A percentile compares a stretch with the other conserved stretches of the same genome.
These are phyloP conservation scores for Leishmania aethiopica DNA, from an alignment of 208 protist species.

Conservation along the genomic window DNA sequence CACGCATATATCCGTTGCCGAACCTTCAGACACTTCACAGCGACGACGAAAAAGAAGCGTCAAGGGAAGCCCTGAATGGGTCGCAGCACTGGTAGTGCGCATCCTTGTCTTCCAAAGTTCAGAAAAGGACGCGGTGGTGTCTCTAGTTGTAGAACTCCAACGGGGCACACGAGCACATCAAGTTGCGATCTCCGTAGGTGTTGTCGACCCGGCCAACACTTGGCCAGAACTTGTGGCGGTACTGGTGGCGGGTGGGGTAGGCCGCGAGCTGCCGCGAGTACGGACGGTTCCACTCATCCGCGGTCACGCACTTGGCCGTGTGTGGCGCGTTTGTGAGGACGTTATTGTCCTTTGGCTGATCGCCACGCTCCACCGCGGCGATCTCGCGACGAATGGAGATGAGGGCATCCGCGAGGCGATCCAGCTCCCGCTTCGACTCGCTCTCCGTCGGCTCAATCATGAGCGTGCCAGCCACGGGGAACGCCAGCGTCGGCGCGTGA, in stretches of 20 bases:
- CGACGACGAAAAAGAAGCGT: too few species aligned
- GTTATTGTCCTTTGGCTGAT: constrained; percentile 92
- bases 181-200: constrained; percentile 96
- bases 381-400: constrained; percentile 97
- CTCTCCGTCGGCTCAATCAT: constrained; percentile 99
- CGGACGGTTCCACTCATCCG: constrained; percentile 90
- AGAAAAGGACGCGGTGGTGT: too few species aligned
- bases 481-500: constrained; percentile 97
- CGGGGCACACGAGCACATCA: constrained; percentile 91
- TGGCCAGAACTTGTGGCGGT: constrained; percentile 96
- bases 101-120: not conserved
- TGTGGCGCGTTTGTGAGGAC: constrained; percentile 97
- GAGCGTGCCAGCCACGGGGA: constrained; percentile 91
- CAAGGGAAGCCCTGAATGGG: not conserved
- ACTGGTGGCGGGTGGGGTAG: constrained; percentile 87
- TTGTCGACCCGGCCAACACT: constrained; percentile 94
- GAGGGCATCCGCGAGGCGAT: constrained; percentile 96
- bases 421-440: constrained; percentile 95
- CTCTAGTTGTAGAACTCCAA: constrained; percentile 74
- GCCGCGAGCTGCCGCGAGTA: constrained; percentile 95
- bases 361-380: constrained; percentile 92
- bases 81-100: not conserved
- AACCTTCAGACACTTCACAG: not conserved
- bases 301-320: constrained; percentile 81
- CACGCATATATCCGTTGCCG: not conserved